Base-by-base conservation (phyloP, 202 grass and related monocot species). In the Tripidium arundinaceum region DNA sequence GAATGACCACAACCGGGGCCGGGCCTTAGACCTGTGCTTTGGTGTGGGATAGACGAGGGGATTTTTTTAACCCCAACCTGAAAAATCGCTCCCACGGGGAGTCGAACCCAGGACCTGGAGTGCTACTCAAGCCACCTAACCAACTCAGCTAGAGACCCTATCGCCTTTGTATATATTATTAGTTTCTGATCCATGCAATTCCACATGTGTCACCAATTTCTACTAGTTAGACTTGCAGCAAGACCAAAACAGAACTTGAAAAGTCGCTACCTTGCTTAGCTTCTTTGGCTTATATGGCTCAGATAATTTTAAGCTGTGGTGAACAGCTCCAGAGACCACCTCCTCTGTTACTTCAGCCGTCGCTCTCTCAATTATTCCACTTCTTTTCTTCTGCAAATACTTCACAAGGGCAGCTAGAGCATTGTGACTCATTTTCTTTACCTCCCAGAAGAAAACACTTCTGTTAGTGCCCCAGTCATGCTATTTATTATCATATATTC, bases 321-420 rank as follows among this genome's bases (percentile, higher is more conserved):
- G 94, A 79, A 97, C 86, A 85, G 88, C 93, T 86, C 89, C 90
- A 82, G 88, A 93, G 72, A 97, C 96, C 24, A 99, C 90, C 83
- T 96, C 96, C 8, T 99, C 90, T 7, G 96, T 99, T 81, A 99
- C 88, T 83, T 99, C 96, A 83, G 91, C 91, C n/a, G 92, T 96
- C 41, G 96, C 96, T 85, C 90, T 89, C 87, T 96, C 96, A 77
- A 99, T 88, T 84, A 93, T 89, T 22, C 88, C 85, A 81, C 81
- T 89, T 88, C 96, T 89, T 89, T 89, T 99, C 88, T 93, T 99
- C 70, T 99, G 96, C 87, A 99, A 88, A 69, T 93, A 99, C 87
- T 99, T 99, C 77, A 93, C 92, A 81, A 96, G 90, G 42, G 92
- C 92, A 63, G 73, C 88, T 70, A 96, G 85, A 75, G 96, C 69